A percentile compares a stretch with the other conserved stretches of the same genome.
These are phyloP conservation scores for Solanum gracilifrons DNA, from an alignment of 257 asterid species.

Conservation along the genomic window DNA sequence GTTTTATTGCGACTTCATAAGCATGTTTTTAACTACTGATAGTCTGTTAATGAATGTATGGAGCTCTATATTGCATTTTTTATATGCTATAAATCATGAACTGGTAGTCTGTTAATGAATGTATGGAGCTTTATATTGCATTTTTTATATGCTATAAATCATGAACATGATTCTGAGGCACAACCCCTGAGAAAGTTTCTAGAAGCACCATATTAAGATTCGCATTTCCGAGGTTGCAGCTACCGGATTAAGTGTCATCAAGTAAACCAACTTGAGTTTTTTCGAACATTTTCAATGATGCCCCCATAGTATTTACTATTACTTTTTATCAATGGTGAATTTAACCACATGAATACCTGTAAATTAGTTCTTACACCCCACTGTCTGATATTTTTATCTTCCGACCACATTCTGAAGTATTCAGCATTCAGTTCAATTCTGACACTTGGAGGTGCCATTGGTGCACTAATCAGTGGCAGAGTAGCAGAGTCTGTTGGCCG, in stretches of 20 bases:
- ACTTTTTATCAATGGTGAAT: background rate
- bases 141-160: background rate
- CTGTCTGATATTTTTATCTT: background rate
- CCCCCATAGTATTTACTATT: background rate
- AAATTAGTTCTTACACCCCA: background rate
- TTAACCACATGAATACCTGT: background rate
- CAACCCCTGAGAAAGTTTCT: background rate
- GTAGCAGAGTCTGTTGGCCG: constrained; percentile 11
- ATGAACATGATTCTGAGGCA: background rate
- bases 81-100: background rate
- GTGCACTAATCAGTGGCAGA: constrained; percentile 15
- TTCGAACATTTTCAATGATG: background rate
- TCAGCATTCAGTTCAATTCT: constrained; percentile 10
- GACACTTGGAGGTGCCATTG: constrained; percentile 12
- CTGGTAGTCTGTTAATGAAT: background rate
- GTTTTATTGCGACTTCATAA: background rate
- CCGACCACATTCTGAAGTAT: constrained; percentile 4
- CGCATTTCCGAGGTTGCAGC: background rate
- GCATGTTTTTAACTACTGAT: background rate
- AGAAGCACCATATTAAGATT: background rate
- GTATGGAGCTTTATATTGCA: background rate
- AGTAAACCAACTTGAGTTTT: background rate
- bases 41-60: background rate
- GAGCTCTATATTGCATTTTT: background rate
- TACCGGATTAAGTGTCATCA: background rate